A percentile compares a stretch with the other conserved stretches of the same genome.
Conservation (phyloP, 2,329 filamentous ascomycete species). For the Cylindrodendrum hubeiense region DNA sequence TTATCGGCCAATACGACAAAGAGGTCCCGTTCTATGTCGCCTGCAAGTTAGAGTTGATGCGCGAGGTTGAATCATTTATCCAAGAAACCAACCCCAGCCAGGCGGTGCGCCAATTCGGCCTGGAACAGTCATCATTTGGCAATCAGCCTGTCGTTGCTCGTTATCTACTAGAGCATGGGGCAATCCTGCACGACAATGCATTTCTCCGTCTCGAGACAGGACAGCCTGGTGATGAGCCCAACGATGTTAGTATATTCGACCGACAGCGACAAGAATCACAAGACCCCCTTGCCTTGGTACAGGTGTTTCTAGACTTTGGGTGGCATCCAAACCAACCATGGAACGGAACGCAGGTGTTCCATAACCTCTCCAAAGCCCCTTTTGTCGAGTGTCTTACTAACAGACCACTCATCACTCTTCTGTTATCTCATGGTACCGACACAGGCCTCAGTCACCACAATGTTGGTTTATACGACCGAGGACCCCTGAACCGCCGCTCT, state of each 20-base stretch:
- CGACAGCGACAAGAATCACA: not conserved
- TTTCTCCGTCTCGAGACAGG: not conserved
- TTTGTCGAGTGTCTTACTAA: not conserved
- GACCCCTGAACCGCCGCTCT: not conserved
- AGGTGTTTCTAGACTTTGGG: conserved; percentile 17
- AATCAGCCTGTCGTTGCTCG: conserved; percentile 4
- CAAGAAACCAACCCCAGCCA: not conserved
- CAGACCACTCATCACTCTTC: not conserved
- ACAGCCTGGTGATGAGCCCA: not conserved
- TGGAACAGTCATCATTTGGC: conserved; percentile 16
- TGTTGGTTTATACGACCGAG: not conserved
- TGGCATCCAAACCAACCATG: conserved; percentile 21
- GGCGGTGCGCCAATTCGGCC: conserved; percentile 6
- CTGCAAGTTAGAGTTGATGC: conserved; percentile 4
- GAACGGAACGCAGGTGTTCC: not conserved
- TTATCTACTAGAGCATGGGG: not conserved
- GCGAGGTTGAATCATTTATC: not conserved
- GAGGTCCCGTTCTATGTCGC: conserved; percentile 9
- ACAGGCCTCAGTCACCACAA: not conserved
- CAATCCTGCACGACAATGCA: conserved; percentile 6
- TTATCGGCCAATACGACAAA: not conserved
- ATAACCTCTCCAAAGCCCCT: not conserved
- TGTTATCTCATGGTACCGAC: not conserved
- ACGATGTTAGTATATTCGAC: not conserved
- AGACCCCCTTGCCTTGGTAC: conserved; percentile 3